Percentiles rank a stretch among this genome's conserved stretches.
Conservation (phyloP, 192 early-diverging fungal species). For the Backusella parvicylindrica region DNA sequence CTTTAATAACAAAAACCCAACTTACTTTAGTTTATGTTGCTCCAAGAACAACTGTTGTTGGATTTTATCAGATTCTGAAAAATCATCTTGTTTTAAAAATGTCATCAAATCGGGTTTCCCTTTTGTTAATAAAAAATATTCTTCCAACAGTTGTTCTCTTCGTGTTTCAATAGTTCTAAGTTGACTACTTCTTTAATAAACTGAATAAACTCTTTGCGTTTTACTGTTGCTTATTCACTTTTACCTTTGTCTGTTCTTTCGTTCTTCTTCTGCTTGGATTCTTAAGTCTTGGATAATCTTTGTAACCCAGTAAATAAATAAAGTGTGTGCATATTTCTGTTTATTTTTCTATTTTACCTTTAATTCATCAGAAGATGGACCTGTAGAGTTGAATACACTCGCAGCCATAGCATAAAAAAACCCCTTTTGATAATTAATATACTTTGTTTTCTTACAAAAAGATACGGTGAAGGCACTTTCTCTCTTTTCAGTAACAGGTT, state of each 20-base stretch:
- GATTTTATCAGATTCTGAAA: slow-evolving; percentile 12
- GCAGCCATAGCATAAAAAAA: slow-evolving; percentile 6
- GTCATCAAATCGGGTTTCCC: slow-evolving; percentile 2
- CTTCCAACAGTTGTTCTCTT: slow-evolving; percentile 10
- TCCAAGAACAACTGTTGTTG: slow-evolving; percentile 9
- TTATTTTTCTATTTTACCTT: background rate
- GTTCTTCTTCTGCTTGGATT: slow-evolving; percentile 9
- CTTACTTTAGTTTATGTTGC: slow-evolving; percentile 16
- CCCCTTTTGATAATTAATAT: background rate
- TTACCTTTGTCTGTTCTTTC: slow-evolving; percentile 1
- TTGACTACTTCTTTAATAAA: background rate
- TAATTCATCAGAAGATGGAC: slow-evolving; percentile 7
- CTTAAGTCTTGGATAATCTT: slow-evolving; percentile 8
- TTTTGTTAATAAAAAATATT: slow-evolving; percentile 17
- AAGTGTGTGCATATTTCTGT: background rate
- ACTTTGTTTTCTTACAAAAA: background rate
- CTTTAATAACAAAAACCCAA: background rate
- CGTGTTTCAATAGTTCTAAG: slow-evolving; percentile 14
- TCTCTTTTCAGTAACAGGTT: background rate
- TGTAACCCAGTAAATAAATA: background rate
- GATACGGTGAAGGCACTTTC: background rate
- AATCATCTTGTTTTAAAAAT: slow-evolving; percentile 17
- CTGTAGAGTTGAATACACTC: background rate
- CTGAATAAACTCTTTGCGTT: background rate
- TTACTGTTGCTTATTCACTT: background rate